Conservation (phyloP, 2,329 filamentous ascomycete species). For the Aspergillus sclerotialis region DNA sequence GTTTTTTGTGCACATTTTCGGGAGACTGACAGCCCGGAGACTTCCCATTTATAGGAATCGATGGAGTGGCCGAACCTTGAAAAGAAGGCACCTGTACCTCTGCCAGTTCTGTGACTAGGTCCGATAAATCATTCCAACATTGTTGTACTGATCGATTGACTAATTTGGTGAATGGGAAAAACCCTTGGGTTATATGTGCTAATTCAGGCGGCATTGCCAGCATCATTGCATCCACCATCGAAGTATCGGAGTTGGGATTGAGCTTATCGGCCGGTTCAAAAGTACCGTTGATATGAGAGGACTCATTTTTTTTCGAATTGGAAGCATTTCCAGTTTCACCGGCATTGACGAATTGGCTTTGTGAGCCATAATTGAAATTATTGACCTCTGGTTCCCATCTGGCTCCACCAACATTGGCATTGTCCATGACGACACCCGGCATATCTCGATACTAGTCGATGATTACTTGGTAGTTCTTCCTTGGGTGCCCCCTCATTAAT, state of each 20-base stretch:
- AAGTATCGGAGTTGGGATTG: slow-evolving; percentile 4
- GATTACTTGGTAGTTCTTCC: slow-evolving; percentile 8
- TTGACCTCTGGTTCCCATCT: slow-evolving; percentile 14
- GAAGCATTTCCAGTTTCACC: slow-evolving; percentile 11
- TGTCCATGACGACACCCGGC: slow-evolving; percentile 38
- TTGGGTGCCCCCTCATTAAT: slow-evolving; percentile 22
- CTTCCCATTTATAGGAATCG: slow-evolving; percentile 20
- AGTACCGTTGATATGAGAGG: slow-evolving; percentile 21
- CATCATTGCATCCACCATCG: slow-evolving; percentile 1
- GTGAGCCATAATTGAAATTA: slow-evolving; percentile 19
- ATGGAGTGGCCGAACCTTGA: slow-evolving; percentile 24
- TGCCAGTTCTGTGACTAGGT: slow-evolving; percentile 63
- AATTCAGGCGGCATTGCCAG: slow-evolving; percentile 42
- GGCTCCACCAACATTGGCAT: slow-evolving; percentile 23
- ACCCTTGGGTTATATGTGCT: slow-evolving; percentile 66
- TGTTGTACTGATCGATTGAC: slow-evolving; percentile 74
- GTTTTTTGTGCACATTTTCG: slow-evolving; percentile 71
- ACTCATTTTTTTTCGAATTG: slow-evolving; percentile 17
- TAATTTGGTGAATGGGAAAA: slow-evolving; percentile 67
- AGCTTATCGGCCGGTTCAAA: slow-evolving; percentile 7
- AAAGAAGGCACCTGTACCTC: slow-evolving; percentile 57
- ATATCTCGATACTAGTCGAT: slow-evolving; percentile 22
- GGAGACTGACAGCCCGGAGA: slow-evolving; percentile 28
- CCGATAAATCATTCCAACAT: slow-evolving; percentile 70
- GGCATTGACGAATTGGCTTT: slow-evolving; percentile 8